phyloP scores from a whole-genome alignment of 2,329 filamentous ascomycete genomes.

The Phialocephala sp. region DNA sequence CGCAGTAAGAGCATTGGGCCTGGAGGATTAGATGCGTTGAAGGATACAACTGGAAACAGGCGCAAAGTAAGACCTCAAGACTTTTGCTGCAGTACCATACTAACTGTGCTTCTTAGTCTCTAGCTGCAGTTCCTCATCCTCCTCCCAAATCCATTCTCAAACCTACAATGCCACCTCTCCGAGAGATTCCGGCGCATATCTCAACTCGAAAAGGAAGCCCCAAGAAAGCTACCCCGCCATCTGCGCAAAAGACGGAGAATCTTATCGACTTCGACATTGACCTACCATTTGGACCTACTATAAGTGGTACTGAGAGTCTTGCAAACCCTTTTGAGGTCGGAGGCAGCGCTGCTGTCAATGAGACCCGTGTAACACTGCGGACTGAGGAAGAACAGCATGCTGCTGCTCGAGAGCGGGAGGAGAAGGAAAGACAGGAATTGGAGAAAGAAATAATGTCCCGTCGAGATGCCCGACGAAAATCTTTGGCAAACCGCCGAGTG shows the following conservation, averaged over 20 bases:
- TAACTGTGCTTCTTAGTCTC: constrained; percentile 35
- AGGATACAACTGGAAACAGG: constrained; percentile 75
- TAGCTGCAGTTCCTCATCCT: constrained; percentile 45
- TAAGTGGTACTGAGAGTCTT: constrained; percentile 48
- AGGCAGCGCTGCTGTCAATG: constrained; percentile 44
- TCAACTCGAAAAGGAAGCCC: constrained; percentile 39
- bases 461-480: constrained; percentile 89
- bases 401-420: constrained; percentile 71
- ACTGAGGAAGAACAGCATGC: constrained; percentile 75
- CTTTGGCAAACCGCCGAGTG: constrained; percentile 88
- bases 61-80: constrained; percentile 66
- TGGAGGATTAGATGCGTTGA: constrained; percentile 83
- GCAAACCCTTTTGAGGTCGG: constrained; percentile 53
- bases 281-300: constrained; percentile 26
- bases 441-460: constrained; percentile 71
- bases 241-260: constrained; percentile 30
- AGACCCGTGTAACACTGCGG: constrained; percentile 65
- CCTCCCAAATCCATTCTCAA: constrained; percentile 78
- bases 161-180: constrained; percentile 71
- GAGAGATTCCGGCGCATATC: constrained; percentile 65
- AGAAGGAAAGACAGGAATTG: constrained; percentile 63
- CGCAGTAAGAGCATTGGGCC: constrained; percentile 97
- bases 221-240: constrained; percentile 39
- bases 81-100: constrained; percentile 29
- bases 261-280: constrained; percentile 40